Conservation (phyloP, 2,329 filamentous ascomycete species). For the Lasiodiplodia sp. region DNA sequence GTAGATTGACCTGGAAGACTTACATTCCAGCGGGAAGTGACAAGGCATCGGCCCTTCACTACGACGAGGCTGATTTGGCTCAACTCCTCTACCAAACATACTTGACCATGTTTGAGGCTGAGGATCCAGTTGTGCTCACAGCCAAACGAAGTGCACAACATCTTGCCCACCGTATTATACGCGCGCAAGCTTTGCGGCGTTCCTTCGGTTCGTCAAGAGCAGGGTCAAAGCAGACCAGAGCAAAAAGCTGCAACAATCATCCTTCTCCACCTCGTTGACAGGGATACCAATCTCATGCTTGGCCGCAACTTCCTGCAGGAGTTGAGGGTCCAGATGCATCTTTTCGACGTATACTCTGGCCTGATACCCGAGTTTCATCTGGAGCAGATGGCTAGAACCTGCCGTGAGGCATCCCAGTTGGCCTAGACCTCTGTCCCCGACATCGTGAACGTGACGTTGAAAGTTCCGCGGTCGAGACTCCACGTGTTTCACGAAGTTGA, state of each 20-base stretch:
- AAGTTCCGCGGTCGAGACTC: conserved; percentile 32
- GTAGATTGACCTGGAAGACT: conserved; percentile 9
- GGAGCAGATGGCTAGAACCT: not conserved
- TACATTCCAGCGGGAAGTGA: not conserved
- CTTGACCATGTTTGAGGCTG: conserved; percentile 34
- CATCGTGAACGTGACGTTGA: conserved; percentile 33
- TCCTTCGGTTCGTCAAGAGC: conserved; percentile 31
- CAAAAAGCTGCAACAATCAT: conserved; percentile 3
- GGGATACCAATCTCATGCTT: conserved; percentile 31
- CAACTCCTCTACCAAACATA: conserved; percentile 31
- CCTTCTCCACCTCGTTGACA: conserved; percentile 21
- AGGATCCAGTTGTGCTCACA: conserved; percentile 14
- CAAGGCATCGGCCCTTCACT: conserved; percentile 44
- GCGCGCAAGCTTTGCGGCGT: conserved; percentile 31
- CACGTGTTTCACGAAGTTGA: conserved; percentile 27
- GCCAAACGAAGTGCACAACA: not conserved
- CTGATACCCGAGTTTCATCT: conserved; percentile 19
- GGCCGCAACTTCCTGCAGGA: conserved; percentile 32
- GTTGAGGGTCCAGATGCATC: conserved; percentile 32
- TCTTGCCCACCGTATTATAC: conserved; percentile 33
- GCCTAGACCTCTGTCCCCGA: conserved; percentile 34
- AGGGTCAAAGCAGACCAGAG: conserved; percentile 24
- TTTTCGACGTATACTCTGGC: conserved; percentile 25
- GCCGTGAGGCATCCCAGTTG: conserved; percentile 21
- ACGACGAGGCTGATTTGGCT: conserved; percentile 28